Evolutionary conservation across 257 asterid species (phyloP).

Genomic region (Nemophila menziesii): DNA sequence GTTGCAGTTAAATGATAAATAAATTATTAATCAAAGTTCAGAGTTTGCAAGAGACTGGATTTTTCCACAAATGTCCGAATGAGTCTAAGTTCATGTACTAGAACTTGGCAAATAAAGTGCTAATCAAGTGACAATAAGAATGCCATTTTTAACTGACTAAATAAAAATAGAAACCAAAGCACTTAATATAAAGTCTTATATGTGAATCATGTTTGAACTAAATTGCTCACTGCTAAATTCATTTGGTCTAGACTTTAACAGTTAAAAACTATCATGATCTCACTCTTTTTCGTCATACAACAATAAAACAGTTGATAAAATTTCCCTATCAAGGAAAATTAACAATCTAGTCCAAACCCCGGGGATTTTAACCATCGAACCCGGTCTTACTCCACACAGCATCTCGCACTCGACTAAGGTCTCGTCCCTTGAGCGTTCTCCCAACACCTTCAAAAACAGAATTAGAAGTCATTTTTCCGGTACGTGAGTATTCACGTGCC

Average conservation of each 20-base stretch:
- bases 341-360: background rate
- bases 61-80: background rate
- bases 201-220: no score
- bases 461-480: conserved; percentile 34
- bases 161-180: no score
- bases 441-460: conserved; percentile 83
- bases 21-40: no score
- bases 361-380: conserved; percentile 43
- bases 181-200: no score
- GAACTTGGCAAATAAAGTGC: background rate
- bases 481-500: conserved; percentile 44
- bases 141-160: background rate
- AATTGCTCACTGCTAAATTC: no score
- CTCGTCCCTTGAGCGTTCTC: conserved; percentile 74
- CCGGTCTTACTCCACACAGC: conserved; percentile 94
- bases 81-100: background rate
- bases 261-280: background rate
- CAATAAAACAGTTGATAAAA: background rate
- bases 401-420: conserved; percentile 75
- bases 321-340: background rate
- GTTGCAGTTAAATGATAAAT: no score
- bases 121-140: background rate
- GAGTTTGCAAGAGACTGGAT: no score
- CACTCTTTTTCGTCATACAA: background rate
- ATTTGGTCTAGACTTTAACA: no score